Percentiles rank a stretch among this genome's conserved stretches.
These are phyloP conservation scores for Oryza meridionalis DNA, from an alignment of 176 grass and related monocot species.

Conservation along the genomic window DNA sequence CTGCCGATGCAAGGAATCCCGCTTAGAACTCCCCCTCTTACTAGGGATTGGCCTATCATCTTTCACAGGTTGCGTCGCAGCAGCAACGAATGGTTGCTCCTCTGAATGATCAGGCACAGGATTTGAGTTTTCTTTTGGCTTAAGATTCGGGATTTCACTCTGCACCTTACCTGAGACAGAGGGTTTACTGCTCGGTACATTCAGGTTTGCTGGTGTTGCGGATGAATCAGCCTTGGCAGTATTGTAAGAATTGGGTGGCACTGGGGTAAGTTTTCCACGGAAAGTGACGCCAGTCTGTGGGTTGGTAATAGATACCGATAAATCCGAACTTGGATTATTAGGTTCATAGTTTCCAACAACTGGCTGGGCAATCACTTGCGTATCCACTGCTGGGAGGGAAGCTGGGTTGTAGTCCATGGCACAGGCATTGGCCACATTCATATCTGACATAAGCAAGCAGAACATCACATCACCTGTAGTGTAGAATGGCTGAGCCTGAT, in stretches of 20 bases:
- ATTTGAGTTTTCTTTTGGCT: slow-evolving; percentile 55
- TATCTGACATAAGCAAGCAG: slow-evolving; percentile 87
- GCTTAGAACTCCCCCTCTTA: slow-evolving; percentile 69
- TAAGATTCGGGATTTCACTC: slow-evolving; percentile 59
- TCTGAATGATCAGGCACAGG: slow-evolving; percentile 50
- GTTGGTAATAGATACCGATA: slow-evolving; percentile 53
- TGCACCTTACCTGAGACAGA: slow-evolving; percentile 58
- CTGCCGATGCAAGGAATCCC: slow-evolving; percentile 74
- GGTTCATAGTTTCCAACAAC: slow-evolving; percentile 42
- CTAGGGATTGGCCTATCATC: slow-evolving; percentile 62
- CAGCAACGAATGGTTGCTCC: slow-evolving; percentile 63
- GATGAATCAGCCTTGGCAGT: slow-evolving; percentile 52
- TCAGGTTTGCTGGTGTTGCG: slow-evolving; percentile 39
- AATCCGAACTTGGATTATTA: slow-evolving; percentile 32
- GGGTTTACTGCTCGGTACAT: slow-evolving; percentile 46
- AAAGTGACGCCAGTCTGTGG: slow-evolving; percentile 55
- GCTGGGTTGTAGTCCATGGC: slow-evolving; percentile 54
- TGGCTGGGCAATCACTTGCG: slow-evolving; percentile 49
- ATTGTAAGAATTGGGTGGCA: slow-evolving; percentile 39
- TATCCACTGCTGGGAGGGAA: slow-evolving; percentile 37
- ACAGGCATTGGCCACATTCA: slow-evolving; percentile 77
- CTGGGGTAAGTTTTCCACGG: slow-evolving; percentile 42
- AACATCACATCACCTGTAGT: slow-evolving; percentile 84
- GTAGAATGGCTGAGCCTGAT: slow-evolving; percentile 77
- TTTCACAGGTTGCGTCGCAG: slow-evolving; percentile 47